Percentiles rank a stretch among this genome's conserved stretches.
Conservation (phyloP, 257 asterid species). For the Solanum microdontum region DNA sequence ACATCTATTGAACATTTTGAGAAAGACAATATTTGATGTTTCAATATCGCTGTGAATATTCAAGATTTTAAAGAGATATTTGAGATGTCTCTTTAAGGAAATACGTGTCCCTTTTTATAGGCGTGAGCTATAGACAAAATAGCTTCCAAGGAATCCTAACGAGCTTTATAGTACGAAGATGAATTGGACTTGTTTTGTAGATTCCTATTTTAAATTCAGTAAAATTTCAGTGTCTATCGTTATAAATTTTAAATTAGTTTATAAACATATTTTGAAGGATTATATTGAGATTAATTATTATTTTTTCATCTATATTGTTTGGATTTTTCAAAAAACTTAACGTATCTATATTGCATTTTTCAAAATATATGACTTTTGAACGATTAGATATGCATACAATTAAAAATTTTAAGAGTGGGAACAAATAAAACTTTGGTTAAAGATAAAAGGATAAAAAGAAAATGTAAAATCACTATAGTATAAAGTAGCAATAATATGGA, state of each 20-base stretch:
- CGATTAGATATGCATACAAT: neutral
- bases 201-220: neutral
- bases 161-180: neutral
- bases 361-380: neutral
- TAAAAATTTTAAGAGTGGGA: neutral
- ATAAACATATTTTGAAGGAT: neutral
- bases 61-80: neutral
- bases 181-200: neutral
- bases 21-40: neutral
- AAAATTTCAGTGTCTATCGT: neutral
- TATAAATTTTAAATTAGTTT: neutral
- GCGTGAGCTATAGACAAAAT: neutral
- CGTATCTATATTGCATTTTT: too few relatives aligned
- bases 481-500: too few relatives aligned
- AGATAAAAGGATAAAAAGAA: neutral
- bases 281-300: neutral
- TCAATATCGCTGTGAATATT: neutral
- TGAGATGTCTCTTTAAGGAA: neutral
- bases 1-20: neutral
- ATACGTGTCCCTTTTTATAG: too few relatives aligned
- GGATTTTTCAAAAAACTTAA: too few relatives aligned
- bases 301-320: neutral
- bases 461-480: neutral
- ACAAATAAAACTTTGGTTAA: neutral
- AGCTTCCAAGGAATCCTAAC: neutral